A percentile compares a stretch with the other conserved stretches of the same genome.
Evolutionary conservation across 2,329 filamentous ascomycete genomes (phyloP).

Genomic region (Aspergillus fructus): DNA sequence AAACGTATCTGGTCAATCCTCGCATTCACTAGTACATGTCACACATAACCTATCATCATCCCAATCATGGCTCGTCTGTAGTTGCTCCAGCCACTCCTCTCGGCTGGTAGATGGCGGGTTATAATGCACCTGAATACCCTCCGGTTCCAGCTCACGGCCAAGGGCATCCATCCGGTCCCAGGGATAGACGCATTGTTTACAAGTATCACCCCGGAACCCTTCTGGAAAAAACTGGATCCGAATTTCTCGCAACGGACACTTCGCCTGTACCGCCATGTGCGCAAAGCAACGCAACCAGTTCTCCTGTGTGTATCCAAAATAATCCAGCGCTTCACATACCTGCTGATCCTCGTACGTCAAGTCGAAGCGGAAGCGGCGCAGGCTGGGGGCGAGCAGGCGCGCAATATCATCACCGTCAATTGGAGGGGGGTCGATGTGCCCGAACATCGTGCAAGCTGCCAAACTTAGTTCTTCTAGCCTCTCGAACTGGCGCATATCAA

Average conservation of each 20-base stretch:
- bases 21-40: no score
- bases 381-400: not conserved
- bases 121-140: not conserved
- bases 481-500: not conserved
- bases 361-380: not conserved
- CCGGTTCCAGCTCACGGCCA: not conserved
- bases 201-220: no score
- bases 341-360: not conserved
- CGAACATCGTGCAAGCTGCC: not conserved
- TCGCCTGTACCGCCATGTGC: not conserved
- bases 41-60: no score
- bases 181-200: not conserved
- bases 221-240: not conserved
- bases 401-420: not conserved
- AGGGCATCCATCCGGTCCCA: slow-evolving; percentile 8
- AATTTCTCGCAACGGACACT: not conserved
- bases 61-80: no score
- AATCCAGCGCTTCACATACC: not conserved
- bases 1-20: no score
- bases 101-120: not conserved
- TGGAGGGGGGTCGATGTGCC: not conserved
- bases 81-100: not conserved
- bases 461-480: not conserved
- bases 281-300: not conserved
- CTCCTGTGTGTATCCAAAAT: not conserved